A percentile compares a stretch with the other conserved stretches of the same genome.
Evolutionary conservation across 352 stramenopile genomes (phyloP).

Genomic region (Lagenidium giganteum): DNA sequence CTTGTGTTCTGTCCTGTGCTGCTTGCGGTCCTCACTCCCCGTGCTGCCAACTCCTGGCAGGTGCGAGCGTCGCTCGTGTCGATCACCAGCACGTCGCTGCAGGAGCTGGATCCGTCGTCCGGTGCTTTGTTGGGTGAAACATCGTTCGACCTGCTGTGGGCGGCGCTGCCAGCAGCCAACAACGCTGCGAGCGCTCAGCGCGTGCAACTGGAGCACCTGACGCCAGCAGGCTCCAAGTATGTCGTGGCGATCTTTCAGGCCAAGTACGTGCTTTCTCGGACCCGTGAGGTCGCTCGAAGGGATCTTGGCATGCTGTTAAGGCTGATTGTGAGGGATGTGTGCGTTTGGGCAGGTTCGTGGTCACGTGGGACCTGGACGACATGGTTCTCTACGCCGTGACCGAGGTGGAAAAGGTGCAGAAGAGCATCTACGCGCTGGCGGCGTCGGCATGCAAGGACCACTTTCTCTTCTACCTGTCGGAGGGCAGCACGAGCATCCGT

Average conservation of each 20-base stretch:
- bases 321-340: too few relatives aligned
- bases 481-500: constrained; percentile 76
- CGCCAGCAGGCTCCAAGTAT: constrained; percentile 33
- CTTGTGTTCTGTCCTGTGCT: too few relatives aligned
- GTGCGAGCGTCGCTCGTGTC: constrained; percentile 31
- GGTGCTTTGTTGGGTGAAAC: constrained; percentile 52
- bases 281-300: background rate
- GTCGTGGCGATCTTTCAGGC: constrained; percentile 56
- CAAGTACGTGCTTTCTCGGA: constrained; percentile 6
- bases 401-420: constrained; percentile 59
- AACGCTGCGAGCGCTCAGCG: constrained; percentile 1
- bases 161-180: constrained; percentile 3
- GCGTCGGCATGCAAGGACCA: constrained; percentile 48
- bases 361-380: constrained; percentile 68
- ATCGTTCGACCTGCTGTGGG: constrained; percentile 56
- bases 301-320: too few relatives aligned
- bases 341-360: constrained; percentile 31
- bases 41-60: too few relatives aligned
- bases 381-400: constrained; percentile 51
- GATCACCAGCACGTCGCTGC: constrained; percentile 45
- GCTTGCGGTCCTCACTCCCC: too few relatives aligned
- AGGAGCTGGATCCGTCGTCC: constrained; percentile 56
- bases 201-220: constrained; percentile 45
- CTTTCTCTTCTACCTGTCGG: constrained; percentile 68
- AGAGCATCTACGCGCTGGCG: constrained; percentile 45